Base-by-base conservation (phyloP, 306 rosid genomes). In the Adenanthera pavonina region DNA sequence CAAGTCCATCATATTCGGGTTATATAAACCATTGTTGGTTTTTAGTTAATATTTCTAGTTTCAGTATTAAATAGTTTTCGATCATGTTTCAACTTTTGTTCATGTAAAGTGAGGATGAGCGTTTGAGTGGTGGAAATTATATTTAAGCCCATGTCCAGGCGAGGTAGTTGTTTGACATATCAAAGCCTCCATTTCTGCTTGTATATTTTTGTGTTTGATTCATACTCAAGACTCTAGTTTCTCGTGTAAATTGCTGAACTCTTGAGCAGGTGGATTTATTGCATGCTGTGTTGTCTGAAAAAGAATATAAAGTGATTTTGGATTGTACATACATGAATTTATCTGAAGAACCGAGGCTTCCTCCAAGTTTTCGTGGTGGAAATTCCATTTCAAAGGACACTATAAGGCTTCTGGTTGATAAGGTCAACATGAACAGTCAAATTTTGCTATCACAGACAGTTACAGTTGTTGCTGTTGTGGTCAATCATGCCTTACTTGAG, bases 241-340 rank as follows among this genome's bases (percentile, higher is more conserved):
- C 46, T 81, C 25, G 43, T 14, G 77, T 48, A 76, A 82, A 70
- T 77, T 81, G 59, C 69, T 73, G 78, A 75, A 81, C 46, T 82
- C 69, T 53, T 84, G 83, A 76, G 75, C 92, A 95, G 99, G 98
- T 95, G 83, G 97, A 91, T 66, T 82, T 89, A 78, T 80, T 95
- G 91, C 98, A 95, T 30, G 87, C 85, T 61, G 85, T 91, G 85
- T 87, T 95, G 92, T 92, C 94, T 86, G 92, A 90, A 84, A 92
- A 92, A 87, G 99, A 95, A 86, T 93, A 95, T 71, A 93, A 93
- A 88, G 96, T 95, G 74, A 93, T 95, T 85, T 83, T 93, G 91
- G 99, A 95, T 86, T 95, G 99, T 70, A 86, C 82, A 12, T 88
- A 14, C 84, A 92, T 90, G 90, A 93, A 93, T 85, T 87, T 95